Evolutionary conservation across 768 basidiomycete species (phyloP).

Genomic region (Lactarius tabidus): DNA sequence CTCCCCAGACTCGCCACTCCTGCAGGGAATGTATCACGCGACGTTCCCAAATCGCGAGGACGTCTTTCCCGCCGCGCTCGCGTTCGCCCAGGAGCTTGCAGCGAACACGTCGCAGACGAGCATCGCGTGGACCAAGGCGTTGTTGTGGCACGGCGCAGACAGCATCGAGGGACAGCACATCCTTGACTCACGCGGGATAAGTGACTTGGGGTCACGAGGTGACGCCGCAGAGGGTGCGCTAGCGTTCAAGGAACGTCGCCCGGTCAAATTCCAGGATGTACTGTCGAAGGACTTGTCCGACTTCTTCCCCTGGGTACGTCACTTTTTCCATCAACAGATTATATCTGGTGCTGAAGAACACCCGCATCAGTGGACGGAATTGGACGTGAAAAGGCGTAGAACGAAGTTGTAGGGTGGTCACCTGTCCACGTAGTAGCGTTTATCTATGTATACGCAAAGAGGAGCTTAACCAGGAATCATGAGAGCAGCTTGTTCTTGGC

Average conservation of each 20-base stretch:
- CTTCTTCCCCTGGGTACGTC: slow-evolving; percentile 53
- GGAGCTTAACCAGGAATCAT: neutral
- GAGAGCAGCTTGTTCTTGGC: neutral
- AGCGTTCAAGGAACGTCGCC: slow-evolving; percentile 47
- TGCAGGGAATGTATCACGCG: slow-evolving; percentile 44
- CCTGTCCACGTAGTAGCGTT: neutral
- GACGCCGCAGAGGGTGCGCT: slow-evolving; percentile 47
- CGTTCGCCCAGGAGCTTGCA: slow-evolving; percentile 50
- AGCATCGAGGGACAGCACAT: slow-evolving; percentile 53
- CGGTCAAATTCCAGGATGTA: slow-evolving; percentile 43
- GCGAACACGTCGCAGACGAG: slow-evolving; percentile 49
- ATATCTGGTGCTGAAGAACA: neutral
- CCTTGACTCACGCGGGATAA: slow-evolving; percentile 47
- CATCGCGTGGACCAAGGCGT: slow-evolving; percentile 48
- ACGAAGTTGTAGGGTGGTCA: slow-evolving; percentile 10
- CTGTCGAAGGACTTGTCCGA: slow-evolving; percentile 39
- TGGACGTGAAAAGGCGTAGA: slow-evolving; percentile 12
- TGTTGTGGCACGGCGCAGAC: slow-evolving; percentile 48
- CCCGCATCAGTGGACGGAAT: slow-evolving; percentile 35
- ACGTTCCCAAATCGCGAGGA: slow-evolving; percentile 47
- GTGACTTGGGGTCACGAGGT: slow-evolving; percentile 35
- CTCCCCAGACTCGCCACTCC: slow-evolving; percentile 41
- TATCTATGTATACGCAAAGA: neutral
- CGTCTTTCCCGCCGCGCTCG: slow-evolving; percentile 49
- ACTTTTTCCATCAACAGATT: neutral